Conservation (phyloP, 2,329 filamentous ascomycete species). For the Coniochaeta hoffmannii region DNA sequence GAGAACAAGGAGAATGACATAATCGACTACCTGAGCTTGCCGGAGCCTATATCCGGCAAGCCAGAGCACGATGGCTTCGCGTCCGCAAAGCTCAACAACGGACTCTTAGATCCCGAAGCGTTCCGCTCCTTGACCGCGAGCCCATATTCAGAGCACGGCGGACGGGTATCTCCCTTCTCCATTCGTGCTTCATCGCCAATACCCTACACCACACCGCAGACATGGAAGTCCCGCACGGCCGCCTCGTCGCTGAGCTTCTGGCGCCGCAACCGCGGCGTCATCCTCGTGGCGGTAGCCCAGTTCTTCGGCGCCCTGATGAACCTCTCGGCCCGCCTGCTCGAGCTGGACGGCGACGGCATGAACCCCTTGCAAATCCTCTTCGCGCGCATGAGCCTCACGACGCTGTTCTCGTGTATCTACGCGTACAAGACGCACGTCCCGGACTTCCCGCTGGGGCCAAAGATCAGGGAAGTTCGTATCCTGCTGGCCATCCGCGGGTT, state of each 20-base stretch:
- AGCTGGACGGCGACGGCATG: slow-evolving; percentile 63
- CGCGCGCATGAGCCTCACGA: slow-evolving; percentile 68
- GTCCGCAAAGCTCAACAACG: slow-evolving; percentile 11
- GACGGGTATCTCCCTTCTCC: slow-evolving; percentile 15
- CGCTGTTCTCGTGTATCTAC: slow-evolving; percentile 57
- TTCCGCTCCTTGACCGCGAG: slow-evolving; percentile 33
- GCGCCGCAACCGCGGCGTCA: slow-evolving; percentile 62
- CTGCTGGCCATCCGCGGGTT: slow-evolving; percentile 63
- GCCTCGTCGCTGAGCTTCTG: slow-evolving; percentile 37
- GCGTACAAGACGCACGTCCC: slow-evolving; percentile 66
- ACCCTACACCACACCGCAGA: slow-evolving; percentile 13
- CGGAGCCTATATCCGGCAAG: neutral
- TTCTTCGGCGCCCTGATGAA: slow-evolving; percentile 84
- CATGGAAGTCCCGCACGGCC: slow-evolving; percentile 5
- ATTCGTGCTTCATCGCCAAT: slow-evolving; percentile 8
- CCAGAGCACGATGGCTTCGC: neutral
- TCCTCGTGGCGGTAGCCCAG: slow-evolving; percentile 67
- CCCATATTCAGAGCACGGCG: slow-evolving; percentile 27
- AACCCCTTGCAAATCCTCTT: slow-evolving; percentile 83
- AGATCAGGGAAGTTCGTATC: slow-evolving; percentile 49
- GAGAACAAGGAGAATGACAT: slow-evolving; percentile 15
- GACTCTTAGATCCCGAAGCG: slow-evolving; percentile 21
- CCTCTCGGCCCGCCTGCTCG: slow-evolving; percentile 67
- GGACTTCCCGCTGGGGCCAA: slow-evolving; percentile 60
- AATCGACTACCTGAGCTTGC: slow-evolving; percentile 17